Conservation (phyloP, 257 asterid species). For the Salvia rosmarinus region DNA sequence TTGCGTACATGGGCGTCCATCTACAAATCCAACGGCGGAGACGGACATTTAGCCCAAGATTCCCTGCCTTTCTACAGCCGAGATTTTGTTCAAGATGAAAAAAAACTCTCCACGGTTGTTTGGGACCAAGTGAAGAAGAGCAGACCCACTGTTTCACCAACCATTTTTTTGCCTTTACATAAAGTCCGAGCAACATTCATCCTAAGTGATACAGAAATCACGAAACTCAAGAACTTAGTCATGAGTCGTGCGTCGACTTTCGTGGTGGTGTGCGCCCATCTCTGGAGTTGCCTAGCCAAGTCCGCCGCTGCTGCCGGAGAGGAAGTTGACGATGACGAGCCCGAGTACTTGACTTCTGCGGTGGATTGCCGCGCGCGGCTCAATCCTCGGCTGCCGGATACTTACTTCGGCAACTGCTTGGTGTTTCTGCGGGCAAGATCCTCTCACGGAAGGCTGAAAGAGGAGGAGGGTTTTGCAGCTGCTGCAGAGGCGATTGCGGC, state of each 20-base stretch:
- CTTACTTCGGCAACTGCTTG: slow-evolving; percentile 34
- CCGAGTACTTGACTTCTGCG: background rate
- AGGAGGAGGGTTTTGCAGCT: background rate
- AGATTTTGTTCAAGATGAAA: background rate
- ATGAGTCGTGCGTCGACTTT: background rate
- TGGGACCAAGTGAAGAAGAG: background rate
- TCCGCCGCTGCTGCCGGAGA: slow-evolving; percentile 28
- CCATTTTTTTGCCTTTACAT: background rate
- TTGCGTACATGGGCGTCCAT: slow-evolving; percentile 4
- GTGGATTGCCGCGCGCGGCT: background rate
- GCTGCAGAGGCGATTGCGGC: background rate
- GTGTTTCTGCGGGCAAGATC: background rate
- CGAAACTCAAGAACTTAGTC: background rate
- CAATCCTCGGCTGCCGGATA: slow-evolving; percentile 18
- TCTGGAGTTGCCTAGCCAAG: slow-evolving; percentile 34
- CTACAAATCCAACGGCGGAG: slow-evolving; percentile 10
- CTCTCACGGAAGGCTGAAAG: slow-evolving; percentile 10
- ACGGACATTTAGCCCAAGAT: background rate
- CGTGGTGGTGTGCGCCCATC: slow-evolving; percentile 4
- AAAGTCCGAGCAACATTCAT: slow-evolving; percentile 13
- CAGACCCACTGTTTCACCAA: background rate
- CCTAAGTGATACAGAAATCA: background rate
- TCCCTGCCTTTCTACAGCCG: slow-evolving; percentile 14
- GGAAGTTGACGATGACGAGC: slow-evolving; percentile 23
- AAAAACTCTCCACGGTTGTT: background rate